Evolutionary conservation across 306 rosid species (phyloP), one percentile per base, ranked within the genome.

Genomic region (Casuarina equisetifolia): DNA sequence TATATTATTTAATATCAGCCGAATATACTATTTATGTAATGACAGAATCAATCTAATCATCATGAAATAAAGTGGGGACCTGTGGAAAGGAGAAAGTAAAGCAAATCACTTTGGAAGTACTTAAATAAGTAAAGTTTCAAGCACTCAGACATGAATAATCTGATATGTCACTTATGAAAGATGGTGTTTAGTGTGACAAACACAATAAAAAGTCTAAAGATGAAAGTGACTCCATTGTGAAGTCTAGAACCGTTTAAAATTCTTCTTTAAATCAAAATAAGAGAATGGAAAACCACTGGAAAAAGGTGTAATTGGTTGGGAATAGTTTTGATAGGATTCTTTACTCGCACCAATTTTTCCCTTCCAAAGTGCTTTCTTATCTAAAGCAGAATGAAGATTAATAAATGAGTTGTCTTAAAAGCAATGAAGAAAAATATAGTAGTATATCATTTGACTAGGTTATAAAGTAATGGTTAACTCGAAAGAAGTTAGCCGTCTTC

Each of bases 41-140:
- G 68, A 80, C 7, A 57, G 82, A 77, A 66, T 80, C 70, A 78
- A 79, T 80, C 89, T 72, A 83, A 88, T 84, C 93, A 89, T 87
- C 82, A 72, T 78, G 74, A 69, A 84, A 83, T 59, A 82, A 57
- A 87, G 93, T 90, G 96, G 90, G 85, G 70, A 66, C 79, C 17
- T 49, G 74, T 79, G 72, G 58, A 58, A 61, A 70, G 73, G 58
- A 59, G 54, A 79, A 71, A 61, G 68, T 48, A 67, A 79, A 86
- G 78, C 69, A 74, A 50, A 39, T 84, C 69, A 46, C 91, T 82
- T 78, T 76, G 68, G 80, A 86, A 86, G 75, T 85, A 81, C 83
- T 79, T 80, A 70, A 81, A 76, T 69, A 50, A 81, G 58, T 16
- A 78, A 73, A 73, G 40, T 51, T 64, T 55, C 32, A 72, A 79